Evolutionary conservation across 768 basidiomycete species (phyloP).

Genomic region (Tulasnella sp.): DNA sequence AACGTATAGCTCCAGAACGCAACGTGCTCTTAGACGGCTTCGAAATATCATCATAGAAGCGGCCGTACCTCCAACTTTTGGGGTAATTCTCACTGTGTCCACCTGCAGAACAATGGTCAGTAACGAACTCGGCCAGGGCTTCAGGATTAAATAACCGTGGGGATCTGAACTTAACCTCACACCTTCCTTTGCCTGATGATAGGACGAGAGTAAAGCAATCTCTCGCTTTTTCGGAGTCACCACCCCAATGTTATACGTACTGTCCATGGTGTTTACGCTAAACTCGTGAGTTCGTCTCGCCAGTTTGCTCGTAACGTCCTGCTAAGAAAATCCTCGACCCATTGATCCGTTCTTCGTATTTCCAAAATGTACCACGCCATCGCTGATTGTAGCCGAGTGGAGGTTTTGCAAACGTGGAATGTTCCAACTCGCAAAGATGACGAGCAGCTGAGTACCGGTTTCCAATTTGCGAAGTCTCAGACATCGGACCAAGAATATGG

Average conservation of each 20-base stretch:
- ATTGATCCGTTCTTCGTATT: neutral
- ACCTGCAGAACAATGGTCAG: slow-evolving; percentile 1
- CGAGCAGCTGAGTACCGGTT: neutral
- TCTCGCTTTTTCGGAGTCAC: neutral
- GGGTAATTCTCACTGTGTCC: neutral
- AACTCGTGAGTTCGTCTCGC: neutral
- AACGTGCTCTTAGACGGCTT: neutral
- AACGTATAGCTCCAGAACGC: neutral
- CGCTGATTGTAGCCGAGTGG: neutral
- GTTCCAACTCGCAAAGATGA: neutral
- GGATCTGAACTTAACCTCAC: no score
- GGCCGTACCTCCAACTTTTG: slow-evolving; percentile 13
- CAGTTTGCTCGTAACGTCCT: no score
- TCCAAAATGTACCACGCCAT: no score
- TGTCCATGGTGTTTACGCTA: slow-evolving; percentile 5
- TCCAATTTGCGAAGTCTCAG: neutral
- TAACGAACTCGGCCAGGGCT: neutral
- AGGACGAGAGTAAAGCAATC: neutral
- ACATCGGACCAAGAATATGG: no score
- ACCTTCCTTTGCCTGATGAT: no score
- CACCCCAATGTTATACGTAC: neutral
- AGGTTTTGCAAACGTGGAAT: neutral
- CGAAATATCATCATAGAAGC: neutral
- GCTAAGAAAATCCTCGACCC: no score
- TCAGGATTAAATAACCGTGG: no score